Base-by-base conservation (phyloP, 2,329 filamentous ascomycete species). In the Sporothrix phasma region DNA sequence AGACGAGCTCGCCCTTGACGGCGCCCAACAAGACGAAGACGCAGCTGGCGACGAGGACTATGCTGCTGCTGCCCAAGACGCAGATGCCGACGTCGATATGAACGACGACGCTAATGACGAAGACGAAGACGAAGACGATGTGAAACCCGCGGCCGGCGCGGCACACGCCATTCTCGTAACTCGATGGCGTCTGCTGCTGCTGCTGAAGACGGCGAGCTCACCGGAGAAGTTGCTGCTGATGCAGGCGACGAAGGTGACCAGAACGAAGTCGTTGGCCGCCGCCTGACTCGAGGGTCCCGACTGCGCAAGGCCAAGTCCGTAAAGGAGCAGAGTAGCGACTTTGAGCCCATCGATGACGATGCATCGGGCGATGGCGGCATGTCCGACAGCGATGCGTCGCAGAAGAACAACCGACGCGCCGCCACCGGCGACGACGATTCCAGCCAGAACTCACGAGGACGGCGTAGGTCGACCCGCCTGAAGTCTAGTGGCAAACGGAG, bases 301-400 rank as follows among this genome's bases (percentile, higher is more conserved):
- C 69, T 72, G 60, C 79, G 78, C 47, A 77, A 78, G 67, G 24
- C 73, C 68, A 77, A 79, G 67, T 72, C 78, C 6, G 70, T 76
- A 2, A 78, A 82, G 64, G 83, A 85, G 65, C 79, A 78, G 5
- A 85, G 82, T 61, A 85, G 83, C 68, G 83, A 86, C 67, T 86
- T 85, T 69, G 83, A 86, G 63, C 83, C 83, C 2, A 59, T 67
- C 19, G 81, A 77, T 15, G 81, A 84, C 41, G 83, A 84, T 26
- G 83, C 84, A 62, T 84, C 82, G 0, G 83, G 80, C 5, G 83
- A 84, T 26, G 81, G 79, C 8, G 79, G 78, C 11, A 76, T 74
- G 31, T 81, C 79, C 1, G 71, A 67, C 17, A 70, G 70, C 11
- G 73, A 73, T 8, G 47, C 37, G 17, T 70, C 69, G 15, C 66